Evolutionary conservation across 2,329 filamentous ascomycete genomes (phyloP).

Genomic region (Stagonosporopsis rhizophila): DNA sequence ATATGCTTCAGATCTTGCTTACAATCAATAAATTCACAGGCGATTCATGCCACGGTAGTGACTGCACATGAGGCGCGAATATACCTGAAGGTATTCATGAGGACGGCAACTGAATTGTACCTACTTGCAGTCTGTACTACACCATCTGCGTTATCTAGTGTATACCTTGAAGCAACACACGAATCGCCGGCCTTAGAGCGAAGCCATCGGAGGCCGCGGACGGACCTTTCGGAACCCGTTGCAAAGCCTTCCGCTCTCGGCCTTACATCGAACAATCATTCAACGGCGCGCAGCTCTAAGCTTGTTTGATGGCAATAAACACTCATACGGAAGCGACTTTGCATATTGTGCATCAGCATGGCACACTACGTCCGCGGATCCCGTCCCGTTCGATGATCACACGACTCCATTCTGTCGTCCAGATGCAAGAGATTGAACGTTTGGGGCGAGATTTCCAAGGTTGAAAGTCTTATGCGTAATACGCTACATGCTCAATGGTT

Average conservation of each 20-base stretch:
- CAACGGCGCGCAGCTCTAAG: background rate
- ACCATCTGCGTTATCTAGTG: too few species aligned
- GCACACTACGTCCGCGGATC: background rate
- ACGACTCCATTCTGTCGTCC: background rate
- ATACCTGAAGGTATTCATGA: too few species aligned
- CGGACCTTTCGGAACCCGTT: background rate
- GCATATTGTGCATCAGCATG: background rate
- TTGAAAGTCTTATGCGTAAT: background rate
- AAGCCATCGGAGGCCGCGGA: background rate
- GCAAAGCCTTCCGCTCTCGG: background rate
- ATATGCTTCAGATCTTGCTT: too few species aligned
- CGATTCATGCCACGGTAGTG: too few species aligned
- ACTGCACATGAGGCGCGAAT: too few species aligned
- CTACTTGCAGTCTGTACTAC: too few species aligned
- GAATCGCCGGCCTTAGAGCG: too few species aligned
- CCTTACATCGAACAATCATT: background rate
- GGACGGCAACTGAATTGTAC: too few species aligned
- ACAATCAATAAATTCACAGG: too few species aligned
- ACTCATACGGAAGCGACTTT: background rate
- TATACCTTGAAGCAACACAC: too few species aligned
- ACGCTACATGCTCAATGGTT: background rate
- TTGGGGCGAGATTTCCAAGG: background rate
- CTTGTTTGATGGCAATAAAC: background rate
- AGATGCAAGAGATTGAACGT: background rate
- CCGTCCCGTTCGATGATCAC: background rate